A percentile compares a stretch with the other conserved stretches of the same genome.
Conservation (phyloP, 345 rosid genomes). For the Arabidopsis arenosa region DNA sequence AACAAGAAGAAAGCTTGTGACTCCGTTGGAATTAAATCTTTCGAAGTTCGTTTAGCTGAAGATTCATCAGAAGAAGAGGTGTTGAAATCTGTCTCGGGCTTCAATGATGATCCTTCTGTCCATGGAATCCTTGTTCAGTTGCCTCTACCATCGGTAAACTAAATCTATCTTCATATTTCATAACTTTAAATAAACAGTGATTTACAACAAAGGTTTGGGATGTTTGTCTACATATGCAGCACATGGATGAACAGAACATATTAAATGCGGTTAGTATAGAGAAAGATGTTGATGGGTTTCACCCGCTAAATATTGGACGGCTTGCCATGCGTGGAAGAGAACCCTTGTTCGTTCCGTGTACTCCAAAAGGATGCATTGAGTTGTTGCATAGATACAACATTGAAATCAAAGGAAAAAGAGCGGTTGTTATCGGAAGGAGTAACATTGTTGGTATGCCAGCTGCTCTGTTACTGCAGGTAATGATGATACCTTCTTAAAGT, state of each 20-base stretch:
- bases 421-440: slow-evolving; percentile 88
- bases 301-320: slow-evolving; percentile 80
- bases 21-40: slow-evolving; percentile 75
- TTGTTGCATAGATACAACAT: slow-evolving; percentile 73
- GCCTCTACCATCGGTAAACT: slow-evolving; percentile 74
- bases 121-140: slow-evolving; percentile 95
- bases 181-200: not conserved
- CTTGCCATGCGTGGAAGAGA: slow-evolving; percentile 93
- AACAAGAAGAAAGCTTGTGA: slow-evolving; percentile 93
- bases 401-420: slow-evolving; percentile 79
- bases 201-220: not conserved
- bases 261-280: slow-evolving; percentile 74
- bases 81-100: slow-evolving; percentile 58
- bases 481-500: not conserved
- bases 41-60: slow-evolving; percentile 64
- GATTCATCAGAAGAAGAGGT: slow-evolving; percentile 72
- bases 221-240: slow-evolving; percentile 50
- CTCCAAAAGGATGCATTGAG: slow-evolving; percentile 95
- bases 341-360: slow-evolving; percentile 80
- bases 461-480: slow-evolving; percentile 83
- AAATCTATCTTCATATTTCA: not conserved
- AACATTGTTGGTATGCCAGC: slow-evolving; percentile 97
- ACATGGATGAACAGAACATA: slow-evolving; percentile 77
- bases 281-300: slow-evolving; percentile 95
- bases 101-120: slow-evolving; percentile 70